These are phyloP conservation scores for Populus trichocarpa DNA, from an alignment of 441 rosid species.

Conservation along the genomic window DNA sequence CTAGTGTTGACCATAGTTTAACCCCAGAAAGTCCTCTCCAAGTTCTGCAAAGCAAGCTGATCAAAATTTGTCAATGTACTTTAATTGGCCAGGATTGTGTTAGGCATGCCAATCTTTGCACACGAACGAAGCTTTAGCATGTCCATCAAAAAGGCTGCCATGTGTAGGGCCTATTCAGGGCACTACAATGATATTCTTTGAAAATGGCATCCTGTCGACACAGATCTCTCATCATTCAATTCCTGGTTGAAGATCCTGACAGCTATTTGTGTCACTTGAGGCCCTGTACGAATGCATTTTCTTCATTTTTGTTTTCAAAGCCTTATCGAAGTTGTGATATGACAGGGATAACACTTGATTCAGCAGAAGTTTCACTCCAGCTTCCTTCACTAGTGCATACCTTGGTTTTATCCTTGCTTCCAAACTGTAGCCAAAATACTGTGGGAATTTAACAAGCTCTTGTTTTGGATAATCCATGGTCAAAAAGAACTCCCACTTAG, in stretches of 20 bases:
- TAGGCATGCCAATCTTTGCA: neutral
- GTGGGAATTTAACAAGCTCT: constrained; percentile 27
- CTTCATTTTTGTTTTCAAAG: constrained; percentile 16
- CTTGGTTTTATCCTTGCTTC: constrained; percentile 44
- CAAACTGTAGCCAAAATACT: constrained; percentile 33
- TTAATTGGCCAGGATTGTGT: neutral
- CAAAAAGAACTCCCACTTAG: constrained; percentile 26
- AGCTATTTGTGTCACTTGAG: neutral
- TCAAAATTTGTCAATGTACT: neutral
- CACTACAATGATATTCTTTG: neutral
- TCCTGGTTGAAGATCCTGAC: neutral
- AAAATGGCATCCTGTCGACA: neutral
- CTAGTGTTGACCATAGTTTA: neutral
- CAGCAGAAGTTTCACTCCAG: constrained; percentile 33
- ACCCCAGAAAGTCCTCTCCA: neutral
- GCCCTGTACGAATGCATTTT: constrained; percentile 18
- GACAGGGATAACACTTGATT: constrained; percentile 27
- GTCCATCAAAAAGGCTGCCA: neutral
- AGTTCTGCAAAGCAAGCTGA: neutral
- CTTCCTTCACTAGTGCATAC: constrained; percentile 37
- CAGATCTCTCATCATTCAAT: neutral
- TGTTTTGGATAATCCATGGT: constrained; percentile 25
- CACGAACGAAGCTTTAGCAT: neutral
- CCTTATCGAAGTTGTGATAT: constrained; percentile 11
- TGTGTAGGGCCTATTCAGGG: neutral